Evolutionary conservation across 129 eudicot species (phyloP), one percentile per base, ranked within the genome.

Genomic region (Escallonia herrerae): DNA sequence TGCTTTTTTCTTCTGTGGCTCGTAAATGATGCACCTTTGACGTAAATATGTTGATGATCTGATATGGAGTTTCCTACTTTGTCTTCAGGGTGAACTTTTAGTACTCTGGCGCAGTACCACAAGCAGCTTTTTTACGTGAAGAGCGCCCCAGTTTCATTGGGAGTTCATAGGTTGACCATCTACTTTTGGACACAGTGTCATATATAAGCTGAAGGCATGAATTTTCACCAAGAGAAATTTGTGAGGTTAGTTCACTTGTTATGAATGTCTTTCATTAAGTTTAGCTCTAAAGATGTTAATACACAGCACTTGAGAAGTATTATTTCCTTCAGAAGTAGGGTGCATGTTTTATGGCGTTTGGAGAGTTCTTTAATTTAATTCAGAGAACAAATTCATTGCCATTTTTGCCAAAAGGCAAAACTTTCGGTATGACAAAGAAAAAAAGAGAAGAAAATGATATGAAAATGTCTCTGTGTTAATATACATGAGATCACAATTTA

Each of bases 221-320:
- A 75, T 68, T 65, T 62, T 69, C 80, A 71, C 43, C 65, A 76
- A 7, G 87, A 83, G 68, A 86, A 90, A 76, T 73, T 84, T 52
- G 95, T 82, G 67, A 84, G 90, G 97, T 90, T 81, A 77, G 95
- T 63, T 81, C 22, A 78, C 39, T 51, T 7, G 6, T 15, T 15
- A 11, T 11, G 44, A 7, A 44, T 62, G 10, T 22, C 33, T 0
- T 22, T 22, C 33, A 22, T 22, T 22, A 22, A 22, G 33, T 22
- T 22, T 22, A 53, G 14, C 22, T 53, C 58, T 7, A 11, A 7
- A 15, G 22, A 53, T 53, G 22, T 53, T 53, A 11, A 4, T 53
- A 3, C 9, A 45, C 6, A 5, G 9, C 49, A 5, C 7, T 45
- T 5, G 49, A 45, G 6, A 45, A 45, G 49, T 5, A 5, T 45